These are phyloP conservation scores for Debaryomyces coudertii DNA, from an alignment of 1,139 yeast genomes.

Conservation along the genomic window DNA sequence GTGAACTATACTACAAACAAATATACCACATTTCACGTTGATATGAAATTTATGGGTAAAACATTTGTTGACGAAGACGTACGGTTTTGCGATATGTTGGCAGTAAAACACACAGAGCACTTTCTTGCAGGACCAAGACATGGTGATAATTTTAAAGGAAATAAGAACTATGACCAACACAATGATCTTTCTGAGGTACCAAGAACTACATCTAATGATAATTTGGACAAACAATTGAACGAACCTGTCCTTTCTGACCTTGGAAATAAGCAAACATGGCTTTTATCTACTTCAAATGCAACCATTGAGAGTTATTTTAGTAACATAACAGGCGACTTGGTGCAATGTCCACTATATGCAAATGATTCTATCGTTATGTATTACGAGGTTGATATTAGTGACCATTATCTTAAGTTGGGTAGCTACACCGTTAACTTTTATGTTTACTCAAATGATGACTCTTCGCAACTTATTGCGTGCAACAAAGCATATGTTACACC, in stretches of 20 bases:
- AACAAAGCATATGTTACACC: slow-evolving; percentile 55
- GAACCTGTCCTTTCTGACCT: not conserved
- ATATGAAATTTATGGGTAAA: slow-evolving; percentile 48
- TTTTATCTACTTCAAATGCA: slow-evolving; percentile 16
- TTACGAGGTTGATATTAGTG: slow-evolving; percentile 41
- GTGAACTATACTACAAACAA: slow-evolving; percentile 48
- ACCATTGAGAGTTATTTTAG: slow-evolving; percentile 29
- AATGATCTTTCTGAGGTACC: not conserved
- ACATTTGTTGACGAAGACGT: slow-evolving; percentile 39
- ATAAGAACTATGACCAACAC: too few relatives aligned
- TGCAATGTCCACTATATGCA: slow-evolving; percentile 46
- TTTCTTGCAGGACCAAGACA: slow-evolving; percentile 29
- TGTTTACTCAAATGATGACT: slow-evolving; percentile 40
- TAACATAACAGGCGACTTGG: slow-evolving; percentile 30
- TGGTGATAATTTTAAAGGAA: not conserved
- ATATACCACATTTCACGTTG: slow-evolving; percentile 53
- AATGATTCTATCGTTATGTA: slow-evolving; percentile 44
- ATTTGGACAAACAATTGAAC: not conserved
- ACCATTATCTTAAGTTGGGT: slow-evolving; percentile 42
- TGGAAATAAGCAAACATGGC: not conserved
- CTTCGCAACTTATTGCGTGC: slow-evolving; percentile 50
- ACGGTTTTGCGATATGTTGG: slow-evolving; percentile 50
- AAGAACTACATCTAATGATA: not conserved
- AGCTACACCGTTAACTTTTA: slow-evolving; percentile 44
- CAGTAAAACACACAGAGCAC: slow-evolving; percentile 40